Evolutionary conservation across 176 grass and related monocot genomes (phyloP), one percentile per base, ranked within the genome.

Genomic region (Microstegium vimineum): DNA sequence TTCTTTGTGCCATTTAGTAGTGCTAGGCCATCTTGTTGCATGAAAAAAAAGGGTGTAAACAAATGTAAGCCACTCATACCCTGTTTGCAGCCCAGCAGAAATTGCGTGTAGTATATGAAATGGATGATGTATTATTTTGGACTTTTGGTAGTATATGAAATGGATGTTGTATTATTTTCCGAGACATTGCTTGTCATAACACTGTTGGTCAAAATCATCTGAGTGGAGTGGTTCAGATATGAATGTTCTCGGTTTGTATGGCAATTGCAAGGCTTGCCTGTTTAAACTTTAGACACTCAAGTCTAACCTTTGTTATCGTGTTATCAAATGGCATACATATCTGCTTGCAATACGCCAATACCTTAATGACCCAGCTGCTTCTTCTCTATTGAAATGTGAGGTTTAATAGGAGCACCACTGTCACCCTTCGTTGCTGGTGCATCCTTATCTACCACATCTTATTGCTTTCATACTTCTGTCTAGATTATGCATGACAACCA

Each of bases 191-290:
- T 51, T 70, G 30, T 51, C n/a, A 35, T 60, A 76, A 23, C 17
- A 69, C 33, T 62, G n/a, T 49, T 62, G 33, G 79, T 32, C 66
- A 47, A 68, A 37, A 42, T 68, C 8, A 5, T 60, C 35, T 5
- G 23, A 28, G 60, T 84, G 23, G 45, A 37, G 43, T 69, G 70
- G 8, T 40, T 80, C 7, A 31, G 4, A 66, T 27, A 9, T 15
- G 38, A 75, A 75, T 25, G 49, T 18, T 62, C 38, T 69, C 70
- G 52, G 38, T 81, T 89, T 27, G 80, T 60, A 62, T 71, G 13
- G 20, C 72, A 86, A 73, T 14, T 71, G 40, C 32, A 60, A 63
- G 32, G 18, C 69, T 80, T 37, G 14, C 8, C 69, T 62, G 8
- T 35, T 69, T 77, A 84, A 12, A 73, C 11, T 69, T 69, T 45